Evolutionary conservation across 495 filamentous ascomycete species (phyloP).

Genomic region (Echria macrotheca): DNA sequence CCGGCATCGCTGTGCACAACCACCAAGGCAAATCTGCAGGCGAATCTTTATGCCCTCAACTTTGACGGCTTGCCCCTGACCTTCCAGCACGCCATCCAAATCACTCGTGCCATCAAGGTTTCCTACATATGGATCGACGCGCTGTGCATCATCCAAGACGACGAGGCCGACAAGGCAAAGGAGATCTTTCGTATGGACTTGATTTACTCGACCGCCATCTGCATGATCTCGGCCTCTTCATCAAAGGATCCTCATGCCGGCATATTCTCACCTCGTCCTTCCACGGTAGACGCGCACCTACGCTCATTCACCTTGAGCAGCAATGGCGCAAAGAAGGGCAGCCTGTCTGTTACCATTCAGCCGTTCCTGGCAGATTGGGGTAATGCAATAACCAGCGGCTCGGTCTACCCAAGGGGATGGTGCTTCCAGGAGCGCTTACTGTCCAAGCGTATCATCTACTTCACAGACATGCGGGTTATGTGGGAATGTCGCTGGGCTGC

Average conservation of each 20-base stretch:
- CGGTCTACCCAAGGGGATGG: not conserved
- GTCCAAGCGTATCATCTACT: slow-evolving; percentile 3
- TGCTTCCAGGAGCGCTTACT: slow-evolving; percentile 6
- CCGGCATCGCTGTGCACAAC: slow-evolving; percentile 1
- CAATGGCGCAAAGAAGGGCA: not conserved
- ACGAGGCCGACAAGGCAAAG: not conserved
- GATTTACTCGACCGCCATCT: slow-evolving; percentile 3
- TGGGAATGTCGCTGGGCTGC: slow-evolving; percentile 1
- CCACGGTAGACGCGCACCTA: not conserved
- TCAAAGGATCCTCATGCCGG: not conserved
- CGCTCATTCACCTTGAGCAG: slow-evolving; percentile 1
- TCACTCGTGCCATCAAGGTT: slow-evolving; percentile 2
- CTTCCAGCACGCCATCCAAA: slow-evolving; percentile 1
- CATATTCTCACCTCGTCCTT: not conserved
- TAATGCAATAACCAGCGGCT: not conserved
- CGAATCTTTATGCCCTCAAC: not conserved
- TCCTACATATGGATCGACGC: slow-evolving; percentile 7
- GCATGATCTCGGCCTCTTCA: slow-evolving; percentile 1
- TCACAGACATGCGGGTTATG: not conserved
- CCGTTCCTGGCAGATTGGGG: not conserved
- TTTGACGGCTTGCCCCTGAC: not conserved
- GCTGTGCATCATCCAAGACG: slow-evolving; percentile 6
- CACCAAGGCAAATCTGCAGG: slow-evolving; percentile 3
- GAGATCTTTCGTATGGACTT: slow-evolving; percentile 2
- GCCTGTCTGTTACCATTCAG: not conserved